phyloP scores from a whole-genome alignment of 2,329 filamentous ascomycete genomes.

The Botryosphaeria dothidea region DNA sequence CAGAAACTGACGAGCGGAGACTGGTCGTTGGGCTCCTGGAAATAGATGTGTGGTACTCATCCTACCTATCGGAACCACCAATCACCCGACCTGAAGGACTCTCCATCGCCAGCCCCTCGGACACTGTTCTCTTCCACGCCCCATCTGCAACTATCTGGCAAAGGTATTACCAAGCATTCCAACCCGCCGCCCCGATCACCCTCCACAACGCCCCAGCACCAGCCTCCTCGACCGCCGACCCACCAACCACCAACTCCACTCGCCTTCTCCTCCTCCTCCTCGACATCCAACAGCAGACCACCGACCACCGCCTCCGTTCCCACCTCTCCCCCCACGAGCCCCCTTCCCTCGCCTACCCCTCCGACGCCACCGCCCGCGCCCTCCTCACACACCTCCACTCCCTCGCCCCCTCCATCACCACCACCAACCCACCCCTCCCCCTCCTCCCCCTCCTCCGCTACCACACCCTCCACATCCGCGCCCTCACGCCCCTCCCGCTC shows the following conservation, averaged over 20 bases:
- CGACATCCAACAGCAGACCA: not conserved
- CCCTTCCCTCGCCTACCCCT: not conserved
- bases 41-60: conserved; percentile 51
- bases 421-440: not conserved
- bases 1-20: not conserved
- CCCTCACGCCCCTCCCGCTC: not conserved
- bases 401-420: conserved; percentile 19
- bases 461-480: not conserved
- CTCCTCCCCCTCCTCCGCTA: not conserved
- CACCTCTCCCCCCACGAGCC: not conserved
- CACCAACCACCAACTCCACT: too few species aligned
- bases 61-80: conserved; percentile 34
- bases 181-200: too few species aligned
- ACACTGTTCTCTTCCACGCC: not conserved
- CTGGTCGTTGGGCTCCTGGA: conserved; percentile 42
- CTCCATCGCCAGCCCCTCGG: not conserved
- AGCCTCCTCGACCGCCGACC: too few species aligned
- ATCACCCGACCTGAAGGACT: not conserved
- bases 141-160: not conserved
- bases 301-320: not conserved
- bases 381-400: conserved; percentile 33
- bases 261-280: not conserved
- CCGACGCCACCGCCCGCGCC: not conserved
- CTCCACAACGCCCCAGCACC: too few species aligned
- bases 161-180: too few species aligned